Conservation (phyloP, 2,329 filamentous ascomycete species). For the Aspergillus alliaceus region DNA sequence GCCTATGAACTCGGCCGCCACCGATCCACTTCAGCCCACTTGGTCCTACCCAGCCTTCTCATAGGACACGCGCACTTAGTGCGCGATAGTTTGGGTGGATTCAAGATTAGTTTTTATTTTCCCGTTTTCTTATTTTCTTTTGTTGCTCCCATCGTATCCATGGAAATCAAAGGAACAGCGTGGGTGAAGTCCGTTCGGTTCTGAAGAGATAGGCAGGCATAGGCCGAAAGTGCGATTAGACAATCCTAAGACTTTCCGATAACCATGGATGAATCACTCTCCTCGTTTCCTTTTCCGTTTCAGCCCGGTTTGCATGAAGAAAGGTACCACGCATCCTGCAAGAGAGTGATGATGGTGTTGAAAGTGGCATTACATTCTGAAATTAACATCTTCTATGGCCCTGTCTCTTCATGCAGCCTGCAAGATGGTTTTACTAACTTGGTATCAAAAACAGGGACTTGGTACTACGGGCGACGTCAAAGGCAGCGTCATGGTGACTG, state of each 20-base stretch:
- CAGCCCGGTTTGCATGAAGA: neutral
- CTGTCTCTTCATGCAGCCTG: neutral
- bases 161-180: neutral
- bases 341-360: neutral
- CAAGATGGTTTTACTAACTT: neutral
- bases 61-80: neutral
- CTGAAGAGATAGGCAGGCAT: neutral
- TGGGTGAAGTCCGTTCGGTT: neutral
- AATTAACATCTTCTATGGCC: neutral
- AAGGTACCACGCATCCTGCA: neutral
- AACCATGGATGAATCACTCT: neutral
- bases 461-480: conserved; percentile 1
- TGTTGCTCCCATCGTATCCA: neutral
- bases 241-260: neutral
- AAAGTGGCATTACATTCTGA: neutral
- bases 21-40: conserved; percentile 3
- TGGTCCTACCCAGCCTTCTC: neutral
- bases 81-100: neutral
- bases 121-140: neutral
- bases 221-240: neutral
- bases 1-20: conserved; percentile 7
- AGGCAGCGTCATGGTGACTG: conserved; percentile 2
- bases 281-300: neutral
- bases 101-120: neutral
- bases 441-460: neutral